A percentile compares a stretch with the other conserved stretches of the same genome.
phyloP scores from a whole-genome alignment of 140 eudicot genomes.

The Ambrosia hybrid region DNA sequence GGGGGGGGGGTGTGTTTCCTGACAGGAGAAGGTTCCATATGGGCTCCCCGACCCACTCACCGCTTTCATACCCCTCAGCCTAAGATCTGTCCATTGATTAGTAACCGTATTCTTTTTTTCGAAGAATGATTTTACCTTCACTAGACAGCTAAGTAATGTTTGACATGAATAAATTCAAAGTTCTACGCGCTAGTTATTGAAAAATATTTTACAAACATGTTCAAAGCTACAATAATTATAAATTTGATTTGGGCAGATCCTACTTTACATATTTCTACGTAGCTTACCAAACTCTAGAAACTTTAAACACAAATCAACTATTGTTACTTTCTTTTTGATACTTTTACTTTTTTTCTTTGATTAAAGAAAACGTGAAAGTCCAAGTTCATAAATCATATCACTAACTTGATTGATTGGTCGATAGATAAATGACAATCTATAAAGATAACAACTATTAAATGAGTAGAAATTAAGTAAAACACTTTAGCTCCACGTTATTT shows the following conservation, averaged over 20 bases:
- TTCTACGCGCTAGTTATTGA: not conserved
- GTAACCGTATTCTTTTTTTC: not conserved
- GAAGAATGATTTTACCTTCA: no score
- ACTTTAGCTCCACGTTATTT: no score
- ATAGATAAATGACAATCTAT: no score
- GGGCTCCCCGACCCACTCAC: no score
- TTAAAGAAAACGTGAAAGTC: conserved; percentile 9
- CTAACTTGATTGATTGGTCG: conserved; percentile 2
- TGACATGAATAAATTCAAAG: not conserved
- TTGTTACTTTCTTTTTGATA: not conserved
- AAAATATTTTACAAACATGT: not conserved
- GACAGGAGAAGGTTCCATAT: no score
- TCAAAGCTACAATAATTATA: not conserved
- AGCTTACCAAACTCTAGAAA: conserved; percentile 24
- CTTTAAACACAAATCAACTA: not conserved
- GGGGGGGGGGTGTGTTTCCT: no score
- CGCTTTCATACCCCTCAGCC: no score
- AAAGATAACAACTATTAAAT: no score
- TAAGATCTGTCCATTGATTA: not conserved
- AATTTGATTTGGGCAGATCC: not conserved
- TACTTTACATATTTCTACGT: conserved; percentile 26
- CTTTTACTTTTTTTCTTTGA: not conserved
- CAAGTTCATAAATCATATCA: not conserved
- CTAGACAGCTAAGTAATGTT: no score
- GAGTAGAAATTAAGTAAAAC: no score